Percentiles rank a stretch among this genome's conserved stretches.
These are phyloP conservation scores for Nakaseomyces bracarensis DNA, from an alignment of 1,139 yeast species.

Conservation along the genomic window DNA sequence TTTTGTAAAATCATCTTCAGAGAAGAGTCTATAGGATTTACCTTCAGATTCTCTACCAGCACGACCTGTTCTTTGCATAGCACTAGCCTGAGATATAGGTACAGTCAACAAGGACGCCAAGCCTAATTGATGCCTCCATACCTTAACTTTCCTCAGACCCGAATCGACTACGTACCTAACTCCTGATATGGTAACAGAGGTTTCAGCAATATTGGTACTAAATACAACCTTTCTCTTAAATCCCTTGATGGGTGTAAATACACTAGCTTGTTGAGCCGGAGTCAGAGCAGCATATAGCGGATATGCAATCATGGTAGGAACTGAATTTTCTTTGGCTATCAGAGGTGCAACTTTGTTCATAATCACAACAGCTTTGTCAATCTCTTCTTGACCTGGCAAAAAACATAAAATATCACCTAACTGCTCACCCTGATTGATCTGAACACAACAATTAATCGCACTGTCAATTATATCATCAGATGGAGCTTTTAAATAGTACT, in stretches of 20 bases:
- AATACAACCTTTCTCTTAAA: constrained; percentile 65
- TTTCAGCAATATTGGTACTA: constrained; percentile 95
- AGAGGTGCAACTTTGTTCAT: constrained; percentile 54
- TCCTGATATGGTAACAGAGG: constrained; percentile 92
- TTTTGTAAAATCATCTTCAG: constrained; percentile 56
- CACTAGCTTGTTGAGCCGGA: constrained; percentile 70
- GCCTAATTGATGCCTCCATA: constrained; percentile 89
- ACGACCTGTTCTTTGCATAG: constrained; percentile 93
- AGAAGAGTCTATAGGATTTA: constrained; percentile 76
- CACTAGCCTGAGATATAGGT: constrained; percentile 90
- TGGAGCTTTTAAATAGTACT: constrained; percentile 50
- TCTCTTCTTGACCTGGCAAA: constrained; percentile 94
- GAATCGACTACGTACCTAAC: constrained; percentile 90
- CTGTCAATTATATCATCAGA: constrained; percentile 81
- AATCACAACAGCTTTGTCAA: constrained; percentile 70
- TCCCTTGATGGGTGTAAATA: constrained; percentile 54
- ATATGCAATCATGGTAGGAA: constrained; percentile 65
- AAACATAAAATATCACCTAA: constrained; percentile 86
- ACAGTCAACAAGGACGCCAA: constrained; percentile 84
- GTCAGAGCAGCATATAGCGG: constrained; percentile 93
- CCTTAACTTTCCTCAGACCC: constrained; percentile 85
- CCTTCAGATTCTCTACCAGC: constrained; percentile 97
- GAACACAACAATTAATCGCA: constrained; percentile 64
- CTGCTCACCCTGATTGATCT: constrained; percentile 68
- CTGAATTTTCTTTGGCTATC: constrained; percentile 50